phyloP scores from a whole-genome alignment of 1,139 yeast genomes.

The Blastobotrys malaysiensis region DNA sequence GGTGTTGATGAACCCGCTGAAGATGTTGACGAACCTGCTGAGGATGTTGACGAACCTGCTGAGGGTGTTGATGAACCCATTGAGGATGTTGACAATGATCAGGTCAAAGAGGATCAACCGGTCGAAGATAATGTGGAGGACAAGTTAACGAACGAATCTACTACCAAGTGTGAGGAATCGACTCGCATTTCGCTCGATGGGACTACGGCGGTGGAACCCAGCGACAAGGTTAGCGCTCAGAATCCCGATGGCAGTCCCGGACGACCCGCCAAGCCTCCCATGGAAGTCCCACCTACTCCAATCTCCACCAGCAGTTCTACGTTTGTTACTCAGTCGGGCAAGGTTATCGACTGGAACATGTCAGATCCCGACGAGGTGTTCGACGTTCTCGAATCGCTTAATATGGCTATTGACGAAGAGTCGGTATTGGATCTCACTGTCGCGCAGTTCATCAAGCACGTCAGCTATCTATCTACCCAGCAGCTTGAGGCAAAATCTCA shows the following conservation, averaged over 20 bases:
- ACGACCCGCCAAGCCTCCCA: not conserved
- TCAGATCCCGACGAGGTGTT: constrained; percentile 30
- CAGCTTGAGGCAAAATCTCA: constrained; percentile 32
- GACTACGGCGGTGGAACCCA: not conserved
- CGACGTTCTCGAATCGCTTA: constrained; percentile 21
- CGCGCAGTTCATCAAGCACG: constrained; percentile 58
- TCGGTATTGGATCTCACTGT: constrained; percentile 48
- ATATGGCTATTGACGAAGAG: not conserved
- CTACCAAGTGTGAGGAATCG: not conserved
- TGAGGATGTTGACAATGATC: not conserved
- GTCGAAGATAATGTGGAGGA: no score
- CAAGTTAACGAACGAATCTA: no score
- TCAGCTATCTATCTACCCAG: constrained; percentile 32
- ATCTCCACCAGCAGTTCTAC: not conserved
- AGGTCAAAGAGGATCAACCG: no score
- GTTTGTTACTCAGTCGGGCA: not conserved
- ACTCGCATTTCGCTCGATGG: not conserved
- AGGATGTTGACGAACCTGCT: not conserved
- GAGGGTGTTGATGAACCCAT: not conserved
- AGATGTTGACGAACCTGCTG: not conserved
- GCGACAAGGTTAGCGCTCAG: not conserved
- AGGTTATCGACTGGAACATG: not conserved
- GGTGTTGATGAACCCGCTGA: constrained; percentile 7
- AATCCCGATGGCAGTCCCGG: not conserved
- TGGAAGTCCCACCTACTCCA: not conserved